Conservation (phyloP, 805 yeast species). For the Wickerhamiella musiphila region DNA sequence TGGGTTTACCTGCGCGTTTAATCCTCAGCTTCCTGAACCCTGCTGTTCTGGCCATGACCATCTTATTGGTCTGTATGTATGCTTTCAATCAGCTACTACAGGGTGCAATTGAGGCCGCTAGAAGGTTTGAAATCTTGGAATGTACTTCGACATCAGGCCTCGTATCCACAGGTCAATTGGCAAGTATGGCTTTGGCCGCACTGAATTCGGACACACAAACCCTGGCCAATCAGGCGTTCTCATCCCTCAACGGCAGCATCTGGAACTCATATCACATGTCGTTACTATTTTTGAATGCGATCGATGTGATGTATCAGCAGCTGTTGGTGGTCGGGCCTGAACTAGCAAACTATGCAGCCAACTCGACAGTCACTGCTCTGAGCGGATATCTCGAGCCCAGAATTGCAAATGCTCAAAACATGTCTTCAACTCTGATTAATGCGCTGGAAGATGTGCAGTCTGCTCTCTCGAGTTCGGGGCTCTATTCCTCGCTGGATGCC, state of each 20-base stretch:
- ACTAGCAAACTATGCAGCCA: constrained; percentile 4
- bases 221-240: constrained; percentile 1
- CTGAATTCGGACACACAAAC: constrained; percentile 2
- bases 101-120: constrained; percentile 1
- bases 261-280: constrained; percentile 5
- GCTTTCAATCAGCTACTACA: constrained; percentile 2
- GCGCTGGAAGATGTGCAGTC: neutral
- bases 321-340: neutral
- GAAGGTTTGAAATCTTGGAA: constrained; percentile 1
- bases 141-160: constrained; percentile 2
- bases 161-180: constrained; percentile 5
- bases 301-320: constrained; percentile 5
- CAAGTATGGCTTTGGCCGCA: constrained; percentile 1
- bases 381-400: constrained; percentile 2
- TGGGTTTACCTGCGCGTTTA: constrained; percentile 10
- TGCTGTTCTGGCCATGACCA: constrained; percentile 7
- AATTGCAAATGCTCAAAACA: constrained; percentile 4
- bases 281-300: constrained; percentile 1
- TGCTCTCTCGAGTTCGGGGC: neutral
- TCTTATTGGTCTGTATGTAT: constrained; percentile 7
- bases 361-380: constrained; percentile 5
- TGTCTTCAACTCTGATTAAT: neutral
- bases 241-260: constrained; percentile 7
- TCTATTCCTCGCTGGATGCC: neutral
- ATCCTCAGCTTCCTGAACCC: constrained; percentile 10